Evolutionary conservation across 2,329 filamentous ascomycete genomes (phyloP), one percentile per base, ranked within the genome.

Genomic region (Onygenales sp.): DNA sequence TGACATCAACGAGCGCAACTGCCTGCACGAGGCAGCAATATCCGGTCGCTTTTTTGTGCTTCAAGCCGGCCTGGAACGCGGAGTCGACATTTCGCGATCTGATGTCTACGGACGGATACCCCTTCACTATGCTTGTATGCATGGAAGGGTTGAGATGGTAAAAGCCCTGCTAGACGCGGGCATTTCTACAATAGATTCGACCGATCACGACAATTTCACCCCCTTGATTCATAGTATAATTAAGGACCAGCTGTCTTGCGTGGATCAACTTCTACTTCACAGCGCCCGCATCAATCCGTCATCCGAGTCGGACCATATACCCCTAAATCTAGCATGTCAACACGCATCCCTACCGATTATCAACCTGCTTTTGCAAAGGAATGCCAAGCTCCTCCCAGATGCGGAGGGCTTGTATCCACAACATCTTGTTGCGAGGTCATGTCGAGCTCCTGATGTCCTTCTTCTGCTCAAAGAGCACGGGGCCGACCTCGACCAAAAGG

Each of bases 361-460:
- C 13, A 84, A 91, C 64, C 78, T 95, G 56, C 81, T 98, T 1
- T 76, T 98, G 49, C 84, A 87, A 62, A 83, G 88, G 60, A 84
- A 86, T 7, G 89, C 92, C 5, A 79, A 82, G 53, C 86, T 98
- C 55, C 75, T 96, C n/a, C 85, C 93, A 7, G 93, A 98, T 70
- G 93, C 93, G 2, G 93, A 98, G 74, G 93, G 93, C 1, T 76
- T 98, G 9, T 98, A 88, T 65, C 93, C 93, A n/a, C 93, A 97
- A 66, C 93, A 98, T 71, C 80, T 97, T 36, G 92, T 97, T 17
- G 92, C 93, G 27, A 82, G 93, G 52, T 93, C 92, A 33, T 89
- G 89, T 2, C 85, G 91, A 64, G 87, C 84, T 0, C 87, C 90
- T 1, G 79, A 88, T 52, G 79, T 96, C 32, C 77, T 97, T 9